phyloP scores from a whole-genome alignment of 2,329 filamentous ascomycete genomes.

The Colletotrichum falcatum region DNA sequence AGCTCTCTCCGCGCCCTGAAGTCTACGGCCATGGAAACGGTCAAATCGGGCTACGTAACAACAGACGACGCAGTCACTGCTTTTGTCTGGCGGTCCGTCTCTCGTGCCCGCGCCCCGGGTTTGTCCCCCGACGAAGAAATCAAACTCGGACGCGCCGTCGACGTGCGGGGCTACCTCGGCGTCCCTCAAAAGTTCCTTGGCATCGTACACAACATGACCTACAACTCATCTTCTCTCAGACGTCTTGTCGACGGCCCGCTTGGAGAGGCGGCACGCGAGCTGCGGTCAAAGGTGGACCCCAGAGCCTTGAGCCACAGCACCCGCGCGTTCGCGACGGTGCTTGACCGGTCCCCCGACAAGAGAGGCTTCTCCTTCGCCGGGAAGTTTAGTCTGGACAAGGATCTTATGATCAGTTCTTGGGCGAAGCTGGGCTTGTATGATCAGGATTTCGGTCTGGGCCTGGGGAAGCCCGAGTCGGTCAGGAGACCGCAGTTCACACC shows the following conservation, averaged over 20 bases:
- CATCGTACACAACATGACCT: constrained; percentile 60
- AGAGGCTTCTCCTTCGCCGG: constrained; percentile 50
- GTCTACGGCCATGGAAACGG: constrained; percentile 46
- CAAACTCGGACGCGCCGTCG: constrained; percentile 60
- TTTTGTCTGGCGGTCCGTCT: constrained; percentile 62
- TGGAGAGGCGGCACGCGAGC: constrained; percentile 39
- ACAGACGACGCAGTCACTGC: constrained; percentile 66
- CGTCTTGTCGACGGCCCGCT: constrained; percentile 46
- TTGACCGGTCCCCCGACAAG: constrained; percentile 52
- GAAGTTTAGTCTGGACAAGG: constrained; percentile 51
- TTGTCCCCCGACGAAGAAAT: constrained; percentile 42
- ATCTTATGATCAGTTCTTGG: constrained; percentile 68
- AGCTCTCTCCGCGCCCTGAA: constrained; percentile 57
- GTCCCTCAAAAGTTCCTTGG: constrained; percentile 61
- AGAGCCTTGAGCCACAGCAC: constrained; percentile 51
- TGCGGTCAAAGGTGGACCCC: constrained; percentile 55
- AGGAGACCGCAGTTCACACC: constrained; percentile 60
- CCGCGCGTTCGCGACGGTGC: constrained; percentile 55
- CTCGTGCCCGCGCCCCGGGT: constrained; percentile 54
- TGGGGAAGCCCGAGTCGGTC: constrained; percentile 61
- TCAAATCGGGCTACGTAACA: constrained; percentile 55
- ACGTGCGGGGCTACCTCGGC: constrained; percentile 57
- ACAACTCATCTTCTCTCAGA: constrained; percentile 49
- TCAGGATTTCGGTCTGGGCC: constrained; percentile 59
- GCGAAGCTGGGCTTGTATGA: constrained; percentile 58